These are phyloP conservation scores for Elongisporangium anandrum DNA, from an alignment of 352 stramenopile species.

Conservation along the genomic window DNA sequence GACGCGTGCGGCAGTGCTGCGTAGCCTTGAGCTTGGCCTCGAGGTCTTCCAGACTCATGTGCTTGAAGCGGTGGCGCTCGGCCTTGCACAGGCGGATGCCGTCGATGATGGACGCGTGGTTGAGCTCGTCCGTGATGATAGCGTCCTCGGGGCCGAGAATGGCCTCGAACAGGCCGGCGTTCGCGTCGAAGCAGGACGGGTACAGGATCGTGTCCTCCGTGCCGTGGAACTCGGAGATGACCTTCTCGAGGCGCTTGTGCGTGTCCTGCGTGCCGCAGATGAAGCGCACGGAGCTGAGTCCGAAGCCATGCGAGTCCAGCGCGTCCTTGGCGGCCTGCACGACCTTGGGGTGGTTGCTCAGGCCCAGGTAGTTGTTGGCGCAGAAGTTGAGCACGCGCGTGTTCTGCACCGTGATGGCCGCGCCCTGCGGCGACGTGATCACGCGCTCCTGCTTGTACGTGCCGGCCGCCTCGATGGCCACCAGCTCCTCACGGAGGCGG, in stretches of 20 bases:
- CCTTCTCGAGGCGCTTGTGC: constrained; percentile 89
- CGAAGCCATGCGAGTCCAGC: constrained; percentile 87
- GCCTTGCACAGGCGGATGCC: constrained; percentile 93
- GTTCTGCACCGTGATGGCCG: constrained; percentile 70
- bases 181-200: constrained; percentile 93
- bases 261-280: constrained; percentile 95
- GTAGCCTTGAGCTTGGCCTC: constrained; percentile 87
- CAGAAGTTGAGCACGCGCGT: constrained; percentile 91
- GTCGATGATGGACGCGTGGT: constrained; percentile 95
- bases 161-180: constrained; percentile 90
- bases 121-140: constrained; percentile 92
- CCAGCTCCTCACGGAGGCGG: constrained; percentile 67
- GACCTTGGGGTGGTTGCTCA: constrained; percentile 87
- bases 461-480: constrained; percentile 66
- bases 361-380: constrained; percentile 93
- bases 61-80: constrained; percentile 90
- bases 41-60: constrained; percentile 91
- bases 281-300: constrained; percentile 90
- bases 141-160: constrained; percentile 88
- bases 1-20: constrained; percentile 85
- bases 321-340: constrained; percentile 79
- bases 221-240: constrained; percentile 92
- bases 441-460: constrained; percentile 89
- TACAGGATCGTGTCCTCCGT: constrained; percentile 95
- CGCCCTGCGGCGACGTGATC: constrained; percentile 84